A percentile compares a stretch with the other conserved stretches of the same genome.
phyloP scores from a whole-genome alignment of 495 filamentous ascomycete genomes.

The Coniosporium apollinis region DNA sequence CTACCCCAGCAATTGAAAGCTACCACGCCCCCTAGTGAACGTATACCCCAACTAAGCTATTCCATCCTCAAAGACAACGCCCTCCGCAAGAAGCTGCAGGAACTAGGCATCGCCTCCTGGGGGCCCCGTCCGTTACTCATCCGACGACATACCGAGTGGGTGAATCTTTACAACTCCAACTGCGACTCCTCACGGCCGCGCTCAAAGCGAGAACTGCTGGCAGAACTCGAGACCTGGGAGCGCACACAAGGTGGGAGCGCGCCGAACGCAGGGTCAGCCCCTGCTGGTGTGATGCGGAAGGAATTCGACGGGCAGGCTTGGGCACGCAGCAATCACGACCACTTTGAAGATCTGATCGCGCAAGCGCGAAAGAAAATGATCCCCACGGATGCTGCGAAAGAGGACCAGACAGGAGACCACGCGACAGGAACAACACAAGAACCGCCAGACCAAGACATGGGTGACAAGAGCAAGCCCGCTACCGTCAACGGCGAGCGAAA shows the following conservation, averaged over 20 bases:
- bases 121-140: conserved; percentile 54
- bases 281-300: conserved; percentile 44
- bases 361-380: conserved; percentile 37
- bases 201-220: conserved; percentile 49
- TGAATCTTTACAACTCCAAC: conserved; percentile 92
- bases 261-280: conserved; percentile 15
- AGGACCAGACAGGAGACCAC: background rate
- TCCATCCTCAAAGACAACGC: conserved; percentile 57
- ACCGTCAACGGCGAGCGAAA: too few relatives aligned
- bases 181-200: conserved; percentile 66
- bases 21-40: conserved; percentile 35
- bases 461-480: too few relatives aligned
- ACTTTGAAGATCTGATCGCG: conserved; percentile 62
- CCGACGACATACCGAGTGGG: conserved; percentile 77
- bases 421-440: background rate
- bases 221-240: conserved; percentile 75
- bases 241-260: conserved; percentile 44
- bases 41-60: conserved; percentile 66
- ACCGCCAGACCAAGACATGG: background rate
- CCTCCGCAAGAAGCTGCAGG: conserved; percentile 62
- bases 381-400: conserved; percentile 1
- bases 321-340: conserved; percentile 49
- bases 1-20: too few relatives aligned
- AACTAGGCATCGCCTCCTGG: conserved; percentile 60
- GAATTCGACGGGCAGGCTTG: conserved; percentile 69